Evolutionary conservation across 352 stramenopile genomes (phyloP).

Genomic region (Peronosclerospora sorghi): DNA sequence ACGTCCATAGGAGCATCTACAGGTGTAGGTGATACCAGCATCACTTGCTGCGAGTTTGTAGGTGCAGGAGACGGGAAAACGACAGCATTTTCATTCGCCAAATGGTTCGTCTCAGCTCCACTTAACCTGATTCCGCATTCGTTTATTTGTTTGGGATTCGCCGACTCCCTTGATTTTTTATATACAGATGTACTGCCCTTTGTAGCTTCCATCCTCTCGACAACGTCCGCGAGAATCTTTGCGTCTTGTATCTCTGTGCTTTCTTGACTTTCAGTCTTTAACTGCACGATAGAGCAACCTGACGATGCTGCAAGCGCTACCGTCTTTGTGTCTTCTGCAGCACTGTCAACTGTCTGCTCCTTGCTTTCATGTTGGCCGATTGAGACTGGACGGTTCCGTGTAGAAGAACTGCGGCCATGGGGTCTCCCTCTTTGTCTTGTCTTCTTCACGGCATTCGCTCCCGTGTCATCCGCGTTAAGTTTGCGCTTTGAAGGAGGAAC

Average conservation of each 20-base stretch:
- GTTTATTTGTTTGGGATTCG: slow-evolving; percentile 2
- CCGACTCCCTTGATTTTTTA: slow-evolving; percentile 1
- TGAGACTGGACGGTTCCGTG: slow-evolving; percentile 21
- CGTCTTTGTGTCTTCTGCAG: neutral
- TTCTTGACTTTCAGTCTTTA: neutral
- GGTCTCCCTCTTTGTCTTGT: slow-evolving; percentile 17
- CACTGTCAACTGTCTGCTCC: neutral
- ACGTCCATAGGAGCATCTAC: neutral
- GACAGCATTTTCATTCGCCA: neutral
- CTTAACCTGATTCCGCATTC: slow-evolving; percentile 2
- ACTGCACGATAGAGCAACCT: neutral
- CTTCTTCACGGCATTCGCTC: slow-evolving; percentile 19
- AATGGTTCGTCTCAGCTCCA: slow-evolving; percentile 1
- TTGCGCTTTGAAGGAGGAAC: slow-evolving; percentile 27
- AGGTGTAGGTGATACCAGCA: neutral
- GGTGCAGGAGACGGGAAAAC: neutral
- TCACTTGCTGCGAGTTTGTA: neutral
- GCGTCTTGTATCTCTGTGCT: slow-evolving; percentile 3
- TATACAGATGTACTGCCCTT: neutral
- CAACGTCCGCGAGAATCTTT: slow-evolving; percentile 4
- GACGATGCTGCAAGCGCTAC: neutral
- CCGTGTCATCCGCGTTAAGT: slow-evolving; percentile 14
- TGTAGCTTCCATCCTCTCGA: slow-evolving; percentile 3
- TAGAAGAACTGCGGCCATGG: slow-evolving; percentile 4
- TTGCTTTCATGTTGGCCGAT: slow-evolving; percentile 11